Evolutionary conservation across 106 monocot species (phyloP).

Genomic region (Agapanthus africanus): DNA sequence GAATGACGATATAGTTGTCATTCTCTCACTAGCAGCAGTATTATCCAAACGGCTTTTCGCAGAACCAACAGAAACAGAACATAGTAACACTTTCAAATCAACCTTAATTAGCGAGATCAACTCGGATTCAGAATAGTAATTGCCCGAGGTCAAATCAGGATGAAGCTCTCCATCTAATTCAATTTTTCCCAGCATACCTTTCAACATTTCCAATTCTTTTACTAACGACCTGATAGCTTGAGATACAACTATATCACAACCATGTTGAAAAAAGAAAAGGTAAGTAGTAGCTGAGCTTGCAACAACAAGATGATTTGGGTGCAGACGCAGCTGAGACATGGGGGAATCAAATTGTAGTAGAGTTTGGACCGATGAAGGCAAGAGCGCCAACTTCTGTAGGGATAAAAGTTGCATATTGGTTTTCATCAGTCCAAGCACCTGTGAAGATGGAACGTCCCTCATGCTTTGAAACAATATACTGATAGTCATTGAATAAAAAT

Average conservation of each 20-base stretch:
- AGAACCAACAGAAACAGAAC: constrained; percentile 29
- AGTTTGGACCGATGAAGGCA: constrained; percentile 44
- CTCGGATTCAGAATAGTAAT: constrained; percentile 39
- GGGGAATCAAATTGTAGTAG: constrained; percentile 54
- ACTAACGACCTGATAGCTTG: constrained; percentile 48
- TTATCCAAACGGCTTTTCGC: constrained; percentile 16
- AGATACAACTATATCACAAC: constrained; percentile 37
- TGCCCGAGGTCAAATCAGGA: constrained; percentile 6
- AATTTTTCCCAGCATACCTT: constrained; percentile 32
- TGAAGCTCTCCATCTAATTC: constrained; percentile 2
- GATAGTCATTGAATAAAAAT: constrained; percentile 43
- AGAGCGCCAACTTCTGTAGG: constrained; percentile 59
- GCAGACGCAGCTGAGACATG: constrained; percentile 74
- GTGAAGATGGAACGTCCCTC: constrained; percentile 28
- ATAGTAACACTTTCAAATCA: constrained; percentile 63
- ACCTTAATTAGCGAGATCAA: constrained; percentile 80
- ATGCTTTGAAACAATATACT: constrained; percentile 66
- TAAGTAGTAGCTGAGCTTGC: constrained; percentile 59
- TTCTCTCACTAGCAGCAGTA: constrained; percentile 19
- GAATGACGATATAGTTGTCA: constrained; percentile 38
- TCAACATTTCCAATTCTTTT: constrained; percentile 68
- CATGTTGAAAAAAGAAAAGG: constrained; percentile 68
- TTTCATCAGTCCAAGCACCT: constrained; percentile 54
- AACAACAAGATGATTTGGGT: constrained; percentile 73
- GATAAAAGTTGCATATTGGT: constrained; percentile 67